phyloP scores from a whole-genome alignment of 2,329 filamentous ascomycete species.

The Ceratocystis lukuohia region DNA sequence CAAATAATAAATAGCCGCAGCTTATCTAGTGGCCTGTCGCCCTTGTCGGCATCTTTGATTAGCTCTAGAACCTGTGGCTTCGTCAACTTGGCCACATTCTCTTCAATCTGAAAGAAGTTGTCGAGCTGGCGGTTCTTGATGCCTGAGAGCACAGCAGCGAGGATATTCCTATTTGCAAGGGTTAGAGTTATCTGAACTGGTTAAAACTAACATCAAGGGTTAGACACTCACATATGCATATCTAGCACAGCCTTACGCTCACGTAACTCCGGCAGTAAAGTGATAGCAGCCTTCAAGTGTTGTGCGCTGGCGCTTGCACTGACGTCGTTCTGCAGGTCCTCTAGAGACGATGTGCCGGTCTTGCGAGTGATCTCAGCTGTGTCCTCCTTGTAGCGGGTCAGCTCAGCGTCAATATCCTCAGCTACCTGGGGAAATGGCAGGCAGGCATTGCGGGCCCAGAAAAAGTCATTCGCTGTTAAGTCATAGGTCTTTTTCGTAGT shows the following conservation, averaged over 20 bases:
- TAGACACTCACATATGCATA: slow-evolving; percentile 69
- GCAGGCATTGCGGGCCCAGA: slow-evolving; percentile 87
- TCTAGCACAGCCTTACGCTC: slow-evolving; percentile 88
- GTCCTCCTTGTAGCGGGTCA: slow-evolving; percentile 91
- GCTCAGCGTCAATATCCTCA: slow-evolving; percentile 86
- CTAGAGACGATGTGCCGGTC: slow-evolving; percentile 81
- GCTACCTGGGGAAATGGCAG: slow-evolving; percentile 90
- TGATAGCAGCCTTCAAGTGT: slow-evolving; percentile 92
- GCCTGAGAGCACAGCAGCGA: slow-evolving; percentile 59
- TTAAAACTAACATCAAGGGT: too few relatives aligned
- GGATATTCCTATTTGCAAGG: slow-evolving; percentile 46
- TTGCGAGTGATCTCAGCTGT: slow-evolving; percentile 89
- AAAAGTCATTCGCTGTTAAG: slow-evolving; percentile 79
- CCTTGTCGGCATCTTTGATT: slow-evolving; percentile 68
- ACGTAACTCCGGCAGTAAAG: slow-evolving; percentile 75
- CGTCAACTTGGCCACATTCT: slow-evolving; percentile 80
- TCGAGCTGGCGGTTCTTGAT: slow-evolving; percentile 94
- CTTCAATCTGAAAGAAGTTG: slow-evolving; percentile 90
- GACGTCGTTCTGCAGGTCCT: slow-evolving; percentile 82
- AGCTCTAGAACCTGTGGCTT: slow-evolving; percentile 81
- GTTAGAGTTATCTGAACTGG: not conserved
- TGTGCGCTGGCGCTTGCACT: slow-evolving; percentile 76
- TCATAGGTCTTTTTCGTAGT: slow-evolving; percentile 83
- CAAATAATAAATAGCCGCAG: slow-evolving; percentile 91
- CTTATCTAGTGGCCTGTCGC: slow-evolving; percentile 75